These are phyloP conservation scores for Cynanchum wilfordii DNA, from an alignment of 257 asterid species.

Conservation along the genomic window DNA sequence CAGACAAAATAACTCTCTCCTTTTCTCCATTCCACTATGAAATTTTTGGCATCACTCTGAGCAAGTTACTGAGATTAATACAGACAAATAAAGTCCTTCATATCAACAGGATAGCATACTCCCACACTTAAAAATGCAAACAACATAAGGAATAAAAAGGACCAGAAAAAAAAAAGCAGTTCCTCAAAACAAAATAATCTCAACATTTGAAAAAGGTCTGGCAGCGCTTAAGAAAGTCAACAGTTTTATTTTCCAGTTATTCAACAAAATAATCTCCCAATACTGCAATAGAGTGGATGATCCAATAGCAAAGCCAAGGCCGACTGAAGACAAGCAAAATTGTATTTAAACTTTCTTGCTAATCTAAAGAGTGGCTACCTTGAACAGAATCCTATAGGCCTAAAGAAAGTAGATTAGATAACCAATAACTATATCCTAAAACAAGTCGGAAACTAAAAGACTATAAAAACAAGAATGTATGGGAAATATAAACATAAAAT, in stretches of 20 bases:
- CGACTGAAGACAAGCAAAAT: conserved; percentile 52
- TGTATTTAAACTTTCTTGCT: too few species aligned
- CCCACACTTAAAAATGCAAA: too few species aligned
- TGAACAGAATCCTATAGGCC: too few species aligned
- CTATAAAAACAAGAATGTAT: too few species aligned
- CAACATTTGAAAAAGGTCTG: conserved; percentile 39
- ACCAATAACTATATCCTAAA: too few species aligned
- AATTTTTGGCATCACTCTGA: not conserved
- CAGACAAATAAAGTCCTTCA: too few species aligned
- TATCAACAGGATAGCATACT: too few species aligned
- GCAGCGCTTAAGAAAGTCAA: conserved; percentile 83
- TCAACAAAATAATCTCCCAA: conserved; percentile 66
- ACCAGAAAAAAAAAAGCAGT: too few species aligned
- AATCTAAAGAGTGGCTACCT: too few species aligned
- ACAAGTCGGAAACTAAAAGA: too few species aligned
- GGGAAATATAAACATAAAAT: too few species aligned
- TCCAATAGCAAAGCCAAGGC: conserved; percentile 99
- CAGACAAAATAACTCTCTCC: not conserved
- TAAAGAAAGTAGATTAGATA: too few species aligned
- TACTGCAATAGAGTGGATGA: conserved; percentile 74
- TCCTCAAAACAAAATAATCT: not conserved
- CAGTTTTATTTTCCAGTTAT: conserved; percentile 43
- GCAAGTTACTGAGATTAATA: not conserved
- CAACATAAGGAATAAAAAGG: not conserved
- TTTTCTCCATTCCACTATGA: not conserved